Base-by-base conservation (phyloP, 192 early-diverging fungal species). In the Cetraspora pellucida region DNA sequence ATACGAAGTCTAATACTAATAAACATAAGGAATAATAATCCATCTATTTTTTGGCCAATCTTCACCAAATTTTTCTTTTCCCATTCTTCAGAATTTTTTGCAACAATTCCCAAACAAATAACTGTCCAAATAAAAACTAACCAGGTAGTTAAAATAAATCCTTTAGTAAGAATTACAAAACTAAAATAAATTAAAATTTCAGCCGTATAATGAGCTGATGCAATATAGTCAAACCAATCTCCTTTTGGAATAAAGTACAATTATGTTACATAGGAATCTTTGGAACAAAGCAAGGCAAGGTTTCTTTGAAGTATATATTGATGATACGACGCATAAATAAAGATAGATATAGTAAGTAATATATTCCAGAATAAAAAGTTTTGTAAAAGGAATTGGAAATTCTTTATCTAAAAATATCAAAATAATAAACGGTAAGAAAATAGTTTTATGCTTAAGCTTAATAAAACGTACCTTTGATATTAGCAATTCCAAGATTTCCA, bases 181-280 rank as follows among this genome's bases (percentile, higher is more conserved):
- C 85, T 85, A 31, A 87, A 8, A 74, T 93, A 93, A 21, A 93
- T 81, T 4, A 93, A 65, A 57, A 93, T 91, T 77, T 93, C 92
- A 69, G 88, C 87, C 14, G 90, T 83, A 69, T 90, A 93, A 81
- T 93, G 92, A 31, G 92, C 90, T 3, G 85, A 82, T 11, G 88
- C 86, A 3, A 91, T 77, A 45, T 81, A 82, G 50, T 86, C 75
- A 76, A 92, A 93, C 88, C 90, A 85, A 71, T 91, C 90, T 44
- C 91, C 91, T 50, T 78, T 80, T 1, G 92, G 91, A 23, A 93
- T 82, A 54, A 75, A 80, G 75, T 93, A 93, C 9, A 37, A 43
- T 9, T 19, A 16, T 9, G 49, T 52, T 2, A 55, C 11, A 27
- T 25, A 60, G 6, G 57, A 61, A 1, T 49, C 43, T 1, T 28